A percentile compares a stretch with the other conserved stretches of the same genome.
Conservation (phyloP, 441 rosid genomes). For the Corymbia calophylla region DNA sequence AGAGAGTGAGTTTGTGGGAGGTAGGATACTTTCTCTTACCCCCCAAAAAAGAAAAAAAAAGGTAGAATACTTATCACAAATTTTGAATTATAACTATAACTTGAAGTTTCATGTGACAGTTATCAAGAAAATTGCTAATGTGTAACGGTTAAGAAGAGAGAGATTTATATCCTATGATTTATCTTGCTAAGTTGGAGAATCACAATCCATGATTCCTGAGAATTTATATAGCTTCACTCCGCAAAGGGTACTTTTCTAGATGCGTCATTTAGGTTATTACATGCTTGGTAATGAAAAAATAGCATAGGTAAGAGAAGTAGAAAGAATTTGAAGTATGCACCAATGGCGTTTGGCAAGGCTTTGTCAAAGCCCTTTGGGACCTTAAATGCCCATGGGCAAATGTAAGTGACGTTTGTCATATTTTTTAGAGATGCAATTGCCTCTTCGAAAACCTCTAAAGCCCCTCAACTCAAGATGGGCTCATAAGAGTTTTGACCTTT, state of each 20-base stretch:
- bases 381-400: not conserved
- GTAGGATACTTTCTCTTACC: not conserved
- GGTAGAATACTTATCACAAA: not conserved
- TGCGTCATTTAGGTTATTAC: not conserved
- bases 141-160: not conserved
- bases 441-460: no score
- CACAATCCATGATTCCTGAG: not conserved
- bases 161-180: not conserved
- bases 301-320: not conserved
- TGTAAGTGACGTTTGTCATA: accelerated
- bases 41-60: not conserved
- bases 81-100: not conserved
- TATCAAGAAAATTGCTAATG: not conserved
- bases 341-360: not conserved
- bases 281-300: not conserved
- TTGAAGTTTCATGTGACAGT: not conserved
- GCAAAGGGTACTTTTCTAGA: not conserved
- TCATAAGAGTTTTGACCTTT: not conserved
- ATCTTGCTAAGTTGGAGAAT: not conserved
- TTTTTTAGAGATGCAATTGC: not conserved
- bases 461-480: not conserved
- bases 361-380: not conserved
- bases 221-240: not conserved
- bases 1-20: no score
- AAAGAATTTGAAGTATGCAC: not conserved